A percentile compares a stretch with the other conserved stretches of the same genome.
Conservation (phyloP, 208 protist species). For the Angomonas deanei region DNA sequence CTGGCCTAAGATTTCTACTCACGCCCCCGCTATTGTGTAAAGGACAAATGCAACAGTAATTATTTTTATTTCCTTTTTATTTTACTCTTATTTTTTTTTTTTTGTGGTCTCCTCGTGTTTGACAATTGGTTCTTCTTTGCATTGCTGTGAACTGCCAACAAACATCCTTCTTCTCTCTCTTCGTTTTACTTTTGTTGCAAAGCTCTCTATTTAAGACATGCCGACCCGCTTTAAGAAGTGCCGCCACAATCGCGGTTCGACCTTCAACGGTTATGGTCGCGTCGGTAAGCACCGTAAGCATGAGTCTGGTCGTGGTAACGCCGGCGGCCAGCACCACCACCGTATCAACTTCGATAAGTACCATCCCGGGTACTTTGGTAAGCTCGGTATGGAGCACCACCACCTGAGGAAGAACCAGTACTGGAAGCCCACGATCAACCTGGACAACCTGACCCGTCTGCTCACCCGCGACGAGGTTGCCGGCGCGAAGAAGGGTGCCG, state of each 20-base stretch:
- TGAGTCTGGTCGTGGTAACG: slow-evolving; percentile 99
- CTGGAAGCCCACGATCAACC: slow-evolving; percentile 97
- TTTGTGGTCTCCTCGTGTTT: background rate
- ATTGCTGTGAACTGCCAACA: background rate
- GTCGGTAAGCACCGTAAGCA: slow-evolving; percentile 99
- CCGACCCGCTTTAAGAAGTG: slow-evolving; percentile 90
- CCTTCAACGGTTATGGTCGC: slow-evolving; percentile 90
- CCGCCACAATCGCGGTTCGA: slow-evolving; percentile 90
- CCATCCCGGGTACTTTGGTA: slow-evolving; percentile 99
- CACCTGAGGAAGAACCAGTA: slow-evolving; percentile 90
- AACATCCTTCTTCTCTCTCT: background rate
- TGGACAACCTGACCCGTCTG: slow-evolving; percentile 98
- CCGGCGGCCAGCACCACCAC: slow-evolving; percentile 99
- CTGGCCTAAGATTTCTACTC: slow-evolving; percentile 98
- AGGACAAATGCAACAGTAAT: background rate
- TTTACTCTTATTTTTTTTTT: slow-evolving; percentile 1
- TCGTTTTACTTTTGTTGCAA: background rate
- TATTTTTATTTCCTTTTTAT: slow-evolving; percentile 13
- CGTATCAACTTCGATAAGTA: slow-evolving; percentile 99
- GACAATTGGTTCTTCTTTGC: slow-evolving; percentile 10
- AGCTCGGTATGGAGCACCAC: slow-evolving; percentile 99
- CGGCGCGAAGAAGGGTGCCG: slow-evolving; percentile 70
- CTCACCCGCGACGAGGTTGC: slow-evolving; percentile 90
- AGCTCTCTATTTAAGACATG: slow-evolving; percentile 34
- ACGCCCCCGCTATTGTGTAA: slow-evolving; percentile 96